These are phyloP conservation scores for Schizothecium vesticola DNA, from an alignment of 495 filamentous ascomycete species.

Conservation along the genomic window DNA sequence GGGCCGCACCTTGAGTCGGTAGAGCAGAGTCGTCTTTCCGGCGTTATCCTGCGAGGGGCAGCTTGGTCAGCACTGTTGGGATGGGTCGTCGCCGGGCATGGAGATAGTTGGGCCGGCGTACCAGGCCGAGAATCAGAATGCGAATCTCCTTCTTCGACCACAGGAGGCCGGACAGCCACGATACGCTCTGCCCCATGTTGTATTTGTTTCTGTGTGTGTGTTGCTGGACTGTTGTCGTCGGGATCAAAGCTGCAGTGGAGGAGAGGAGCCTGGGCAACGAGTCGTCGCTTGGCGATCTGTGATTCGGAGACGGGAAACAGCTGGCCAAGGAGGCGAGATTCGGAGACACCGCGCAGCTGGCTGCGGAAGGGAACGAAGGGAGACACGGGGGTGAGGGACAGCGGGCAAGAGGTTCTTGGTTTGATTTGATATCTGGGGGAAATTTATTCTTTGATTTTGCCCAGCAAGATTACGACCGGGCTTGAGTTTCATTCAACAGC, in stretches of 20 bases:
- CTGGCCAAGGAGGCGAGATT: background rate
- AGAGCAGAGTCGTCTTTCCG: conserved; percentile 94
- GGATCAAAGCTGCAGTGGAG: background rate
- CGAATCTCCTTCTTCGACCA: conserved; percentile 96
- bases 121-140: conserved; percentile 92
- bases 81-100: background rate
- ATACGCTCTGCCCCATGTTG: conserved; percentile 74
- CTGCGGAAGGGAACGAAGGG: background rate
- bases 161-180: conserved; percentile 66
- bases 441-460: conserved; percentile 11
- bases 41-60: conserved; percentile 77
- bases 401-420: background rate
- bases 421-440: background rate
- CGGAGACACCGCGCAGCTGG: background rate
- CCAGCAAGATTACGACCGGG: conserved; percentile 5
- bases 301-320: background rate
- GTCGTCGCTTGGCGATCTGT: background rate
- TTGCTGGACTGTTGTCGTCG: background rate
- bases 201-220: conserved; percentile 19
- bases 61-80: conserved; percentile 15
- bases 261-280: background rate
- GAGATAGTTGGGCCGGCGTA: conserved; percentile 40
- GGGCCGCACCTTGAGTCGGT: conserved; percentile 78
- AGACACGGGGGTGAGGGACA: background rate
- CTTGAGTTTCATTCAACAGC: conserved; percentile 10